Conservation (phyloP, 768 basidiomycete genomes). For the Podaxis pistillaris region DNA sequence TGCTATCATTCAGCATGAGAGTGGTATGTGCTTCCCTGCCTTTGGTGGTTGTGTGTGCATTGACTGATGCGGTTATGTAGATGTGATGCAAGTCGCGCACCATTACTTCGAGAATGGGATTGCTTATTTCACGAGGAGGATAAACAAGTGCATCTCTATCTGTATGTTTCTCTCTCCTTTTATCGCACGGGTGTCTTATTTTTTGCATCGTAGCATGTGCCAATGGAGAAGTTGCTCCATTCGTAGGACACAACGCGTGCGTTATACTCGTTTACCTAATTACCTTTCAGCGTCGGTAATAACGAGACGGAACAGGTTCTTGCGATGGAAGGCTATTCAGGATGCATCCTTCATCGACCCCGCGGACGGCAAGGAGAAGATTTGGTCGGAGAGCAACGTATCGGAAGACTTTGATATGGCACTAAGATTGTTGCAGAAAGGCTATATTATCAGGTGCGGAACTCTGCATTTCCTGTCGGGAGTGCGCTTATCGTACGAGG, state of each 20-base stretch:
- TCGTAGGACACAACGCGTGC: conserved; percentile 80
- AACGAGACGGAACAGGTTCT: conserved; percentile 38
- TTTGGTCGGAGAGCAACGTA: conserved; percentile 77
- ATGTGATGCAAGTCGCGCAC: conserved; percentile 82
- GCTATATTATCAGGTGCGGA: conserved; percentile 62
- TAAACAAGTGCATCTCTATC: conserved; percentile 74
- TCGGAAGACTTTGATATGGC: conserved; percentile 88
- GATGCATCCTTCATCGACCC: conserved; percentile 76
- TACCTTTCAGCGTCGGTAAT: background rate
- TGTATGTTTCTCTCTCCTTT: conserved; percentile 44
- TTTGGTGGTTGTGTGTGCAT: conserved; percentile 23
- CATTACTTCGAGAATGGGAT: conserved; percentile 92
- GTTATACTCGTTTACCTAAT: conserved; percentile 7
- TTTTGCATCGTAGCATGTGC: conserved; percentile 56
- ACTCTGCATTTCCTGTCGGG: background rate
- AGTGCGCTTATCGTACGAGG: background rate
- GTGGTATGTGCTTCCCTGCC: conserved; percentile 35
- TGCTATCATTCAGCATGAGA: conserved; percentile 86
- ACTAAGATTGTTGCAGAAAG: conserved; percentile 54
- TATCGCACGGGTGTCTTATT: background rate
- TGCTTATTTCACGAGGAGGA: conserved; percentile 78
- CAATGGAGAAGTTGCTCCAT: conserved; percentile 80
- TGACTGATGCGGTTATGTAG: background rate
- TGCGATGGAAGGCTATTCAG: conserved; percentile 85
- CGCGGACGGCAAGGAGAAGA: conserved; percentile 63